phyloP scores from a whole-genome alignment of 306 rosid genomes.

The Pyrus betulifolia region DNA sequence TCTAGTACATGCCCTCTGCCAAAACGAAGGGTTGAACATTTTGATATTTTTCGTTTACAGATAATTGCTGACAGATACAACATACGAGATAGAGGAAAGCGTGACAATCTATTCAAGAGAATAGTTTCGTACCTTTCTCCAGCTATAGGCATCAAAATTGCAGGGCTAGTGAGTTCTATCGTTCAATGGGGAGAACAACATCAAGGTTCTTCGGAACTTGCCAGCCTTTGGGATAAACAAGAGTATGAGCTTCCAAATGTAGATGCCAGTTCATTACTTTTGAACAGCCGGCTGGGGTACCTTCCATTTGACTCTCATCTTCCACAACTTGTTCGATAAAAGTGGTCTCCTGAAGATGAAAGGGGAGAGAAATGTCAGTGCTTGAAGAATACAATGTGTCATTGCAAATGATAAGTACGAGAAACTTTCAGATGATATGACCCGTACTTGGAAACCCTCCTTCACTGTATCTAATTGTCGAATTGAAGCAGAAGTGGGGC shows the following conservation, averaged over 20 bases:
- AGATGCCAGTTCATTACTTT: constrained; percentile 94
- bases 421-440: constrained; percentile 1
- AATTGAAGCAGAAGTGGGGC: constrained; percentile 56
- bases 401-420: neutral
- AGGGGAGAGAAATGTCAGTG: constrained; percentile 5
- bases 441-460: constrained; percentile 89
- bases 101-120: neutral
- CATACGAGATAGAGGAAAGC: neutral
- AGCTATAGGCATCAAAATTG: constrained; percentile 29
- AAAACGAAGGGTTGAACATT: neutral
- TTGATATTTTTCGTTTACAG: neutral
- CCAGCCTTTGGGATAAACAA: constrained; percentile 79
- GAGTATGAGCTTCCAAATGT: constrained; percentile 54
- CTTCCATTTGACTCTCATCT: constrained; percentile 95
- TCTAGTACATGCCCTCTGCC: neutral
- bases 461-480: constrained; percentile 82
- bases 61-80: neutral
- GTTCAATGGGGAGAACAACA: constrained; percentile 46
- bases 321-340: constrained; percentile 83
- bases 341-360: constrained; percentile 71
- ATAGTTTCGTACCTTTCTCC: constrained; percentile 54
- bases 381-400: constrained; percentile 9
- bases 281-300: constrained; percentile 55
- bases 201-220: constrained; percentile 71
- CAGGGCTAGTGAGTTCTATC: constrained; percentile 25